These are phyloP conservation scores for Telopea speciosissima DNA, from an alignment of 177 flowering plant species.

Conservation along the genomic window DNA sequence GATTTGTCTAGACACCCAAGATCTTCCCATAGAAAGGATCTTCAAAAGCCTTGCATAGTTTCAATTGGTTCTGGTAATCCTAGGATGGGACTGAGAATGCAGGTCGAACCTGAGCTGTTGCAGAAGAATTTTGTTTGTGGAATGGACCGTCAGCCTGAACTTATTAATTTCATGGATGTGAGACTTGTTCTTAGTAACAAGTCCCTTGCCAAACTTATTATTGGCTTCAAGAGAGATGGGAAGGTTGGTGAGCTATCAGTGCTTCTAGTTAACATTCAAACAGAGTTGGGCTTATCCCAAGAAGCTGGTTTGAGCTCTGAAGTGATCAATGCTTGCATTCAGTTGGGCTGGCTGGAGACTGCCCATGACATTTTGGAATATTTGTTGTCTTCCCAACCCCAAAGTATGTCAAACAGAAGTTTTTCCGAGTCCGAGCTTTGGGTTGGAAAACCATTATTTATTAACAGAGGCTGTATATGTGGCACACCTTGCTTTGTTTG, in stretches of 20 bases:
- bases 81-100: slow-evolving; percentile 41
- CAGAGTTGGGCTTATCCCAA: slow-evolving; percentile 14
- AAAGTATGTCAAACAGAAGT: not conserved
- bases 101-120: slow-evolving; percentile 42
- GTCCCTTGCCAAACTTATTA: slow-evolving; percentile 57
- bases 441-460: too few relatives aligned
- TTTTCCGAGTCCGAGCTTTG: not conserved
- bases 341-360: slow-evolving; percentile 63
- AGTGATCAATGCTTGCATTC: slow-evolving; percentile 58
- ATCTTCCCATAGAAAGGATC: slow-evolving; percentile 18
- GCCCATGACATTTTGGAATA: slow-evolving; percentile 67
- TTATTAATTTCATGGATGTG: slow-evolving; percentile 40
- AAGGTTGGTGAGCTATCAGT: slow-evolving; percentile 47
- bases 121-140: slow-evolving; percentile 39
- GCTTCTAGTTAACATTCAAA: slow-evolving; percentile 39
- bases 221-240: slow-evolving; percentile 33
- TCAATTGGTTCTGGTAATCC: slow-evolving; percentile 56
- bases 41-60: slow-evolving; percentile 26
- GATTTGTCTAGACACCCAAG: slow-evolving; percentile 27
- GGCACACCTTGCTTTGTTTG: too few relatives aligned
- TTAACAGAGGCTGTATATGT: too few relatives aligned
- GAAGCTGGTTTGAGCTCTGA: slow-evolving; percentile 31
- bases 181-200: slow-evolving; percentile 42
- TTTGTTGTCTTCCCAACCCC: not conserved
- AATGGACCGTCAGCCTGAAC: slow-evolving; percentile 25